Conservation (phyloP, 805 yeast species). For the Metschnikowia proteae region DNA sequence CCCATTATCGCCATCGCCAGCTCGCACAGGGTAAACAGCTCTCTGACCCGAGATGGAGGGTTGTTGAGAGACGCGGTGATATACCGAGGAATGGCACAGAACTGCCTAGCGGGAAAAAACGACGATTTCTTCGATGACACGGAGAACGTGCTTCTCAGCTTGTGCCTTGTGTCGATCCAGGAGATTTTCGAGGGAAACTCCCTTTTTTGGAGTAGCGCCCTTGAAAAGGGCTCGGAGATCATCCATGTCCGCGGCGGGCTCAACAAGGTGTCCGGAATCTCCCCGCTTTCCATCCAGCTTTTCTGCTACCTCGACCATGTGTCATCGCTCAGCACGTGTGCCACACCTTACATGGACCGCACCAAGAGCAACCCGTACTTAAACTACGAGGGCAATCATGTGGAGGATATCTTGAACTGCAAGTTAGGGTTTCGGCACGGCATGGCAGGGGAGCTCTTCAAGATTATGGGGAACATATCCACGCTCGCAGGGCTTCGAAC, state of each 20-base stretch:
- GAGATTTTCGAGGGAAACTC: constrained; percentile 26
- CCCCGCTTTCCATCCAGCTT: constrained; percentile 23
- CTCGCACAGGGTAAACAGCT: constrained; percentile 19
- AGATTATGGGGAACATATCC: constrained; percentile 24
- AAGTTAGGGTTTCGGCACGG: constrained; percentile 28
- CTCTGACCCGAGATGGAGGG: constrained; percentile 1
- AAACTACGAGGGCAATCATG: constrained; percentile 11
- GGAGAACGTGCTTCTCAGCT: constrained; percentile 18
- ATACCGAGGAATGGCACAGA: constrained; percentile 16
- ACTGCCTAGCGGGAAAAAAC: constrained; percentile 8
- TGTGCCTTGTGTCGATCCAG: constrained; percentile 20
- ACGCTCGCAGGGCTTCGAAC: constrained; percentile 23
- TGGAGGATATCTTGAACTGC: constrained; percentile 20
- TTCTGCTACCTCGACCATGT: constrained; percentile 28
- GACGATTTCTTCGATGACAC: constrained; percentile 11
- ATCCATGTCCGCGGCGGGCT: constrained; percentile 24
- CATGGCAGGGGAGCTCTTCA: constrained; percentile 27
- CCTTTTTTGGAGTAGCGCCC: constrained; percentile 23
- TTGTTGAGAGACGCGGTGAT: constrained; percentile 8
- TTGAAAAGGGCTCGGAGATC: constrained; percentile 21
- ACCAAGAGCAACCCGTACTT: constrained; percentile 7
- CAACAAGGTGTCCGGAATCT: constrained; percentile 13
- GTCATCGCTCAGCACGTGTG: constrained; percentile 26
- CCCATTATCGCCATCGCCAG: constrained; percentile 26
- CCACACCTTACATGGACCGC: constrained; percentile 12